phyloP scores from a whole-genome alignment of 805 yeast genomes.

The Kazachstania martiniae region DNA sequence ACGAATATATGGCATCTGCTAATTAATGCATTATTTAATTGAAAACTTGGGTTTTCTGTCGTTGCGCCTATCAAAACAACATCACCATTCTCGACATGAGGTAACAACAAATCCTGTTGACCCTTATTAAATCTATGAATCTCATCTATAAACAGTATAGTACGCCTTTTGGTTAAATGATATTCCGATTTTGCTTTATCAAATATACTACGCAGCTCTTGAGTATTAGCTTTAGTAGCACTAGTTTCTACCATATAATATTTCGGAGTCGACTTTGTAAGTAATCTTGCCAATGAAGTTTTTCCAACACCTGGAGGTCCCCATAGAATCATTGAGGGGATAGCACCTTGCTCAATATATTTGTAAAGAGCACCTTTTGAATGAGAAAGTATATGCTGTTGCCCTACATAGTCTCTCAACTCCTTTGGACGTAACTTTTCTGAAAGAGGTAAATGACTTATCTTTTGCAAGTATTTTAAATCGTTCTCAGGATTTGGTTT shows the following conservation, averaged over 20 bases:
- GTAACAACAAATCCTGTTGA: conserved; percentile 83
- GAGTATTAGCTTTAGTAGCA: conserved; percentile 54
- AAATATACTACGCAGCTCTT: conserved; percentile 56
- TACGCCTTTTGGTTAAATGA: conserved; percentile 36
- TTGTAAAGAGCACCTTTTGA: conserved; percentile 52
- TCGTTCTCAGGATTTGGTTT: conserved; percentile 10
- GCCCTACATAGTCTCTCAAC: conserved; percentile 73
- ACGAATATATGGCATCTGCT: conserved; percentile 79
- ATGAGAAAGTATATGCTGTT: conserved; percentile 58
- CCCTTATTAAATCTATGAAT: conserved; percentile 77
- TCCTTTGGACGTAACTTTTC: conserved; percentile 73
- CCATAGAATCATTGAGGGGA: conserved; percentile 84
- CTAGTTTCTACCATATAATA: conserved; percentile 65
- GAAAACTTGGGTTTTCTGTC: conserved; percentile 85
- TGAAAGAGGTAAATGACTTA: conserved; percentile 42
- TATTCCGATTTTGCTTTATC: conserved; percentile 30
- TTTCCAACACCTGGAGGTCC: conserved; percentile 95
- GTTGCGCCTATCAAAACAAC: conserved; percentile 90
- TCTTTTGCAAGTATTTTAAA: conserved; percentile 18
- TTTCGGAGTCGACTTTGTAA: conserved; percentile 19
- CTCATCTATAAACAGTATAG: conserved; percentile 83
- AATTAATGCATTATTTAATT: conserved; percentile 68
- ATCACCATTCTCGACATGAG: conserved; percentile 75
- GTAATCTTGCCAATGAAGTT: conserved; percentile 67
- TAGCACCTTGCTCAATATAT: conserved; percentile 46